phyloP scores from a whole-genome alignment of 1,284 basidiomycete species.

The Ustilago vetiveriae region DNA sequence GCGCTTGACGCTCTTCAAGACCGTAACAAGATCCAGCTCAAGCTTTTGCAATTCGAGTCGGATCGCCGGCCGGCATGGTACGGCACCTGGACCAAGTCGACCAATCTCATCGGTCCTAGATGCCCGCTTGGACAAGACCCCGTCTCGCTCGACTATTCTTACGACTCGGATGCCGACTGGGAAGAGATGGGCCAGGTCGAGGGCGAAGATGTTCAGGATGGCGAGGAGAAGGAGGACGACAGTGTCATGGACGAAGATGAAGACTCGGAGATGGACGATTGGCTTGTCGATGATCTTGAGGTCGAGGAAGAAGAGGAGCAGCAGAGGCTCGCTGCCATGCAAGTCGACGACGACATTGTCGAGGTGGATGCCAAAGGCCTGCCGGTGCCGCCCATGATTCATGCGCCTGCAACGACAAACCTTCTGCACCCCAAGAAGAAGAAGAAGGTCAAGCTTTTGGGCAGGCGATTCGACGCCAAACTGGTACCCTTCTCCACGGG shows the following conservation, averaged over 20 bases:
- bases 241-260: slow-evolving; percentile 44
- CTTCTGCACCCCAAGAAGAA: slow-evolving; percentile 58
- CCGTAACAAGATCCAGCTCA: slow-evolving; percentile 57
- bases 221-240: slow-evolving; percentile 54
- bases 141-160: slow-evolving; percentile 62
- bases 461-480: slow-evolving; percentile 60
- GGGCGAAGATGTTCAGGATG: slow-evolving; percentile 59
- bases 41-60: slow-evolving; percentile 61
- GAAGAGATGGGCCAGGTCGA: slow-evolving; percentile 61
- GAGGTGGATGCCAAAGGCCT: slow-evolving; percentile 45
- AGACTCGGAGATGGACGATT: slow-evolving; percentile 66
- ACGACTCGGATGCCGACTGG: slow-evolving; percentile 66
- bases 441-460: slow-evolving; percentile 62
- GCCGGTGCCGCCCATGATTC: slow-evolving; percentile 25
- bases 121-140: slow-evolving; percentile 63
- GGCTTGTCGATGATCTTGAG: slow-evolving; percentile 65
- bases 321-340: slow-evolving; percentile 11
- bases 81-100: slow-evolving; percentile 62
- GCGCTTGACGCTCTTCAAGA: slow-evolving; percentile 56
- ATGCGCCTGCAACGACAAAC: slow-evolving; percentile 16
- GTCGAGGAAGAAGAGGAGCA: slow-evolving; percentile 56
- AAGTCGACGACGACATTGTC: slow-evolving; percentile 41
- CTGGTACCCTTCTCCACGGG: slow-evolving; percentile 62
- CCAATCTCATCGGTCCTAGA: slow-evolving; percentile 58
- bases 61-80: slow-evolving; percentile 65